Evolutionary conservation across 140 eudicot genomes (phyloP).

Genomic region (Flaveria floridana): DNA sequence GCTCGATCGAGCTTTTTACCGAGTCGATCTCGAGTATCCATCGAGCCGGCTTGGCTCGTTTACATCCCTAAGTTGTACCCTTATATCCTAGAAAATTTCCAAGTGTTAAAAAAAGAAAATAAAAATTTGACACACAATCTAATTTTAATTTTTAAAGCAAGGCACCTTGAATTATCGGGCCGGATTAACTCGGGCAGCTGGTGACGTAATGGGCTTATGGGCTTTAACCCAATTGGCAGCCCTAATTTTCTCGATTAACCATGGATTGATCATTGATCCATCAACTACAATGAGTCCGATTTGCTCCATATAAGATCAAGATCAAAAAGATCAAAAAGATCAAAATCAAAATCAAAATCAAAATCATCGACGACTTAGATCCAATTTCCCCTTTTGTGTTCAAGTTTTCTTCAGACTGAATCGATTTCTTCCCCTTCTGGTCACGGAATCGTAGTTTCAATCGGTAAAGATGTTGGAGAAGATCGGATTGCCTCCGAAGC

Average conservation of each 20-base stretch:
- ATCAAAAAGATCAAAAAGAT: too few species aligned
- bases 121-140: too few species aligned
- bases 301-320: background rate
- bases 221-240: background rate
- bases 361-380: slow-evolving; percentile 11
- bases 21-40: too few species aligned
- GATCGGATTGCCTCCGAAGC: slow-evolving; percentile 90
- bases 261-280: slow-evolving; percentile 17
- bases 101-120: too few species aligned
- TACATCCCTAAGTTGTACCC: too few species aligned
- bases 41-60: too few species aligned
- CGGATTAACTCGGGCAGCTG: background rate
- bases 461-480: slow-evolving; percentile 76
- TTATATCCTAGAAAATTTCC: too few species aligned
- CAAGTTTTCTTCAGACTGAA: background rate
- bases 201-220: slow-evolving; percentile 7
- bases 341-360: too few species aligned
- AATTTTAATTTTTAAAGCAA: too few species aligned
- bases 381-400: background rate
- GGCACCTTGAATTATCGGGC: background rate
- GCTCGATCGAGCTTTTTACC: too few species aligned
- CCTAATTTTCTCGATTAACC: too few species aligned
- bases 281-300: slow-evolving; percentile 3
- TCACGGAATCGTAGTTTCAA: background rate
- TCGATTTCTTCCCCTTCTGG: slow-evolving; percentile 17